phyloP scores from a whole-genome alignment of 2,329 filamentous ascomycete species.

The Aspergillus ochraceus region DNA sequence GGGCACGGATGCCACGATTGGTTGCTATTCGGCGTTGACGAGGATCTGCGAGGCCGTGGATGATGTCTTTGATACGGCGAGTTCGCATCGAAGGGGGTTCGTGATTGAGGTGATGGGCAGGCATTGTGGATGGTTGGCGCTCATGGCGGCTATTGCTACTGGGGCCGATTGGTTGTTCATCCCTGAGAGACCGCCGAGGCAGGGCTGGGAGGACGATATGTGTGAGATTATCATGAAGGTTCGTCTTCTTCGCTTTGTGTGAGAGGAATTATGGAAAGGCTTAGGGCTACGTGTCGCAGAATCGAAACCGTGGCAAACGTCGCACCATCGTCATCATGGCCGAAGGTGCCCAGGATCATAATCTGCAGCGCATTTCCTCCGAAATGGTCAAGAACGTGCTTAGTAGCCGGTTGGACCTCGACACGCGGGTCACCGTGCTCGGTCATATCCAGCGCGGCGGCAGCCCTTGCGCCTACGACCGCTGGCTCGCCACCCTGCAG shows the following conservation, averaged over 20 bases:
- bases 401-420: slow-evolving; percentile 72
- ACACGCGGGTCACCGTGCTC: slow-evolving; percentile 90
- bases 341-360: slow-evolving; percentile 82
- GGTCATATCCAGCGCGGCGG: slow-evolving; percentile 97
- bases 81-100: slow-evolving; percentile 92
- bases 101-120: slow-evolving; percentile 98
- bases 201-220: slow-evolving; percentile 89
- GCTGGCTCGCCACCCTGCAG: slow-evolving; percentile 87
- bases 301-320: slow-evolving; percentile 71
- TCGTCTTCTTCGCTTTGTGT: slow-evolving; percentile 21
- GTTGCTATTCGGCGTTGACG: slow-evolving; percentile 87
- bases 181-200: slow-evolving; percentile 82
- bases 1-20: slow-evolving; percentile 93
- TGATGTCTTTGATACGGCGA: slow-evolving; percentile 86
- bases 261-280: background rate
- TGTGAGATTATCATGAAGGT: slow-evolving; percentile 71
- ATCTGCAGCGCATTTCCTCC: slow-evolving; percentile 79
- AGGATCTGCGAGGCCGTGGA: slow-evolving; percentile 95
- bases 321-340: slow-evolving; percentile 98
- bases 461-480: slow-evolving; percentile 85
- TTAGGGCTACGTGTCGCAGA: background rate
- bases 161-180: slow-evolving; percentile 97
- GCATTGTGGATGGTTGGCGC: slow-evolving; percentile 93
- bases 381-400: slow-evolving; percentile 82
- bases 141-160: slow-evolving; percentile 92